These are phyloP conservation scores for Cladobotryum protrusum DNA, from an alignment of 2,329 filamentous ascomycete species.

Conservation along the genomic window DNA sequence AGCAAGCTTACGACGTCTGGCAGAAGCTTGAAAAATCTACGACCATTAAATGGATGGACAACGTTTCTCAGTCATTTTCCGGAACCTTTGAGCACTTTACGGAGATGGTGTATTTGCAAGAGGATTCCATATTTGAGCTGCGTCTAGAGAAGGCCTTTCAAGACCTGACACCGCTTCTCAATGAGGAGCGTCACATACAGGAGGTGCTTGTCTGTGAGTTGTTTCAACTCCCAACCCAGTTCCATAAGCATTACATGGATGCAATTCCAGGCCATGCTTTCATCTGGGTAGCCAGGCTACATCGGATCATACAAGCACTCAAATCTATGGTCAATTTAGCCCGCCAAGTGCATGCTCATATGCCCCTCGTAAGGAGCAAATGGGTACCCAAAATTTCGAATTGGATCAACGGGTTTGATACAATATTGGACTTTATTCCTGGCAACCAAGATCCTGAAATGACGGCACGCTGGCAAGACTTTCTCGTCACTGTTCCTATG, in stretches of 20 bases:
- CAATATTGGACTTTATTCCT: conserved; percentile 12
- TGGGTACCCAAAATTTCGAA: conserved; percentile 15
- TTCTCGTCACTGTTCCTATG: conserved; percentile 19
- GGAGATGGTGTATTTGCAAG: no score
- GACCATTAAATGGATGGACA: neutral
- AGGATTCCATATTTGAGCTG: conserved; percentile 1
- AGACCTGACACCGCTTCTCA: conserved; percentile 11
- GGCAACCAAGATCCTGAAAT: conserved; percentile 1
- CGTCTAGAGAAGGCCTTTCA: conserved; percentile 9
- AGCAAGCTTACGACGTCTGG: neutral
- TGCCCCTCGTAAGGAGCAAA: conserved; percentile 3
- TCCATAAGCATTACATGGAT: conserved; percentile 13
- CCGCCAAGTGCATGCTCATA: neutral
- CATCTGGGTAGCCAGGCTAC: conserved; percentile 7
- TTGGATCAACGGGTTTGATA: conserved; percentile 9
- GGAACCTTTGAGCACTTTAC: neutral
- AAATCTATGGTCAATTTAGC: neutral
- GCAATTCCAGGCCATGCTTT: neutral
- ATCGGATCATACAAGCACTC: neutral
- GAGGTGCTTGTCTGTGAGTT: conserved; percentile 20
- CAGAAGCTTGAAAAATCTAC: neutral
- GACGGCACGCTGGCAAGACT: conserved; percentile 16
- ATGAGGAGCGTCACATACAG: conserved; percentile 14
- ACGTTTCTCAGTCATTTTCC: neutral
- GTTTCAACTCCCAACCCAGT: conserved; percentile 13